A percentile compares a stretch with the other conserved stretches of the same genome.
Conservation (phyloP, 805 yeast genomes). For the Kluyveromyces wickerhamii region DNA sequence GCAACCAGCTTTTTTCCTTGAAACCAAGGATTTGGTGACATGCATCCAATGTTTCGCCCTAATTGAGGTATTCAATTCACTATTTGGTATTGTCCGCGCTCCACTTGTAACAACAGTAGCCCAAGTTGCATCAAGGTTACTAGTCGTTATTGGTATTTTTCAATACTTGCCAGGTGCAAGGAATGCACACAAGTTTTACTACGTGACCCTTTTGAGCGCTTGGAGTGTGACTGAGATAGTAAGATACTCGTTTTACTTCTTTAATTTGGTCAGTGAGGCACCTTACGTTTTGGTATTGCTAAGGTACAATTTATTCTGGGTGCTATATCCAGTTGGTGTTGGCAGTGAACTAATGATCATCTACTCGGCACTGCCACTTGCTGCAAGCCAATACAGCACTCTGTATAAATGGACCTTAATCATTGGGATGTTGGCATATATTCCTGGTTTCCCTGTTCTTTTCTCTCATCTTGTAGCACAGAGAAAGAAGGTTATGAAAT, state of each 20-base stretch:
- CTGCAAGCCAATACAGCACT: conserved; percentile 42
- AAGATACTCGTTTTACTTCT: conserved; percentile 71
- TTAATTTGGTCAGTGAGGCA: conserved; percentile 35
- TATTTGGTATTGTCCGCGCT: conserved; percentile 73
- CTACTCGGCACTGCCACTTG: conserved; percentile 62
- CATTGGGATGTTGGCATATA: conserved; percentile 53
- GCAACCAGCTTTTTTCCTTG: conserved; percentile 56
- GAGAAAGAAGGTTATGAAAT: conserved; percentile 66
- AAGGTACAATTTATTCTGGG: conserved; percentile 75
- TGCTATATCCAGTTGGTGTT: conserved; percentile 90
- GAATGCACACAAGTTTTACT: conserved; percentile 40
- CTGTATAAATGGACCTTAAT: conserved; percentile 50
- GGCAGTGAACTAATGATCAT: conserved; percentile 69
- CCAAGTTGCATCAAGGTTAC: conserved; percentile 79
- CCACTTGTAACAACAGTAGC: conserved; percentile 77
- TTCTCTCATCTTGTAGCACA: conserved; percentile 86
- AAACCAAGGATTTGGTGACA: conserved; percentile 51
- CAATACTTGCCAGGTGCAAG: conserved; percentile 67
- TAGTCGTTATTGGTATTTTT: conserved; percentile 78
- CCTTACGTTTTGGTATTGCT: conserved; percentile 60
- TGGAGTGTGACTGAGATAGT: conserved; percentile 96
- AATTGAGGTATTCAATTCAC: conserved; percentile 72
- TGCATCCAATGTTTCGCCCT: conserved; percentile 71
- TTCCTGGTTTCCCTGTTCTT: conserved; percentile 81
- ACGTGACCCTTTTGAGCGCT: conserved; percentile 61